Evolutionary conservation across 2,329 filamentous ascomycete genomes (phyloP).

Genomic region (Grosmannia penicillata): DNA sequence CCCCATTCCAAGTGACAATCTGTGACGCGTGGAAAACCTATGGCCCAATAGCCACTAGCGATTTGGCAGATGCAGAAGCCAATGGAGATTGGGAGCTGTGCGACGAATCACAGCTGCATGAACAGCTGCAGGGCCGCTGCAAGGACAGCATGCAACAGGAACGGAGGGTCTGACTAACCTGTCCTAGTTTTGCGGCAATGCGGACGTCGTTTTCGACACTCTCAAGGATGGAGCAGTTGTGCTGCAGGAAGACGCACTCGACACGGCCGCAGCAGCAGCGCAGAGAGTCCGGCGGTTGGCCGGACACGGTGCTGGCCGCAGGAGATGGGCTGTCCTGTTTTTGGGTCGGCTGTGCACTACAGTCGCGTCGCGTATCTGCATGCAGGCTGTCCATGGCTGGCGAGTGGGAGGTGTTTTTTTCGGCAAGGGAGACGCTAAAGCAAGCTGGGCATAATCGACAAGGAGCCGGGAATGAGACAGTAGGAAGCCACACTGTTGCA

Average conservation of each 20-base stretch:
- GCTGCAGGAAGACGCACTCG: conserved; percentile 66
- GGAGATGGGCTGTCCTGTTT: not conserved
- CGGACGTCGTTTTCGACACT: conserved; percentile 78
- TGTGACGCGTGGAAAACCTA: no score
- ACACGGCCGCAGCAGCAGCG: conserved; percentile 74
- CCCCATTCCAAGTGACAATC: not conserved
- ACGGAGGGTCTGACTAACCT: conserved; percentile 49
- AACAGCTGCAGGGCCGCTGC: not conserved
- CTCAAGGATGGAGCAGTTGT: conserved; percentile 65
- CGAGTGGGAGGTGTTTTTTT: not conserved
- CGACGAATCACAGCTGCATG: no score
- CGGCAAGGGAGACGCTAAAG: not conserved
- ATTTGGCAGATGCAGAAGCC: no score
- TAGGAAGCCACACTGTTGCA: no score
- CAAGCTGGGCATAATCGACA: not conserved
- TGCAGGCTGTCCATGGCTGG: not conserved
- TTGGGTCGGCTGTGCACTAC: not conserved
- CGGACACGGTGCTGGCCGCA: not conserved
- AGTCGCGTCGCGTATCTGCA: not conserved
- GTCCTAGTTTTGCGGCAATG: conserved; percentile 73
- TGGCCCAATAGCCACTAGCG: no score
- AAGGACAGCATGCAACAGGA: conserved; percentile 11
- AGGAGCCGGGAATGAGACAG: no score
- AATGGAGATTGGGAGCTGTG: no score
- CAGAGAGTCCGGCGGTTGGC: conserved; percentile 21